Base-by-base conservation (phyloP, 495 filamentous ascomycete genomes). In the Cryomyces minteri region DNA sequence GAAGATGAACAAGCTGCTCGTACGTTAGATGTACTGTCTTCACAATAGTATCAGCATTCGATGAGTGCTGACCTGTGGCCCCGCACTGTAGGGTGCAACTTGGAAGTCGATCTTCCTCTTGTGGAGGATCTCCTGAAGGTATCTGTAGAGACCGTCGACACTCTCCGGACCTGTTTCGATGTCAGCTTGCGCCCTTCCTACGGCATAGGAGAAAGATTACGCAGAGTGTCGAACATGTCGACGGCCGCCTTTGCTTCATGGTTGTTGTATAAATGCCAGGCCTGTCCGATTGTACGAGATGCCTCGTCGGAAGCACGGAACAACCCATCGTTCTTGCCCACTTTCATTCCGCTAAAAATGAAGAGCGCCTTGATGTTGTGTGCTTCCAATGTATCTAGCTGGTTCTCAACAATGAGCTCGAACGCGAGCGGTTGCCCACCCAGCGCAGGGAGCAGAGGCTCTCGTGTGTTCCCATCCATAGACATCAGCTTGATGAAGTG, bases 71-170 rank as follows among this genome's bases (percentile, higher is more conserved):
- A 93, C 86, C 74, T 96, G 88, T 42, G 86, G 83, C 49, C 82
- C 79, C 39, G 88, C 84, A 55, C 79, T 83, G 62, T 88, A 95
- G 4, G 90, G 92, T 10, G 92, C 82, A 43, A 94, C 83, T 43
- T 84, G 72, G 58, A 87, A 94, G 34, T 83, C 70, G 38, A 94
- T 66, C 4, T 70, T 70, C 46, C 77, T 70, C 45, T 82, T 69
- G 46, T 68, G 62, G 32, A 96, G 68, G 32, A 86, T 76, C 36
- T 70, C 65, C 60, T 88, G 84, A 12, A 99, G 47, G 18, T 32
- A 47, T 43, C 47, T 45, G 43, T 50, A 50, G 11, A 52, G 36
- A 47, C 51, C 47, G 31, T 58, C 52, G 5, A 55, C 39, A n/a
- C 45, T 53, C 33, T 55, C 44, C 28, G 52, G 48, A 14, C 43